Evolutionary conservation across 129 eudicot species (phyloP), one percentile per base, ranked within the genome.

Genomic region (Arctium minus): DNA sequence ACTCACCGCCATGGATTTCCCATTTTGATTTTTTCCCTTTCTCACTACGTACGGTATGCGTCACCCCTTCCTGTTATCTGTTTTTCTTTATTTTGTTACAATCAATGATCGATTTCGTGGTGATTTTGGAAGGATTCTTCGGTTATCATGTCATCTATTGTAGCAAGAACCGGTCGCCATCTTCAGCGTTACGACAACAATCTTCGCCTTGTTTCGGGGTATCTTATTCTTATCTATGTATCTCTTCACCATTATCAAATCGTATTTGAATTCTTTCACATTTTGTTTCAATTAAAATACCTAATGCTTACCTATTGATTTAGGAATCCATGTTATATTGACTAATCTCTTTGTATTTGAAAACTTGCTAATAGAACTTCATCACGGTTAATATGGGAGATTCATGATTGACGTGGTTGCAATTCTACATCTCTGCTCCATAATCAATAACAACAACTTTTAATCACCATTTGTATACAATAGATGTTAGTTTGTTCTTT

Each of bases 171-270:
- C 18, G 94, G 94, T 50, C 90, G 92, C 12, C 82, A 86, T 40
- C 78, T 87, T 64, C 94, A 90, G 74, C 94, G 91, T 76, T 90
- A 90, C 60, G 90, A 90, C 37, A 82, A 88, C 82, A 84, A 88
- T 64, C 88, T 82, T 29, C 91, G 94, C 29, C 94, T 90, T 68
- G 94, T 90, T 76, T 90, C 94, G 3, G 94, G 94, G 94, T 90
- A 83, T 12, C 65, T 56, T 56, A 46, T 46, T 42, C 56, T 46
- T 33, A 46, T 40, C 46, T 13, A 46, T 46, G 3, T 11, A 11
- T 48, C 44, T 78, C 22, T 9, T 0, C 0, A 3, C 38, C 77
- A 40, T 70, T 6, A 22, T 79, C 2, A 6, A 36, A 27, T 46
- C 33, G 64, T 69, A n/a, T 64, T 36, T n/a, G 76, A 35, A 32